Evolutionary conservation across 176 grass and related monocot species (phyloP), one percentile per base, ranked within the genome.

Genomic region (Calamus simplicifolius): DNA sequence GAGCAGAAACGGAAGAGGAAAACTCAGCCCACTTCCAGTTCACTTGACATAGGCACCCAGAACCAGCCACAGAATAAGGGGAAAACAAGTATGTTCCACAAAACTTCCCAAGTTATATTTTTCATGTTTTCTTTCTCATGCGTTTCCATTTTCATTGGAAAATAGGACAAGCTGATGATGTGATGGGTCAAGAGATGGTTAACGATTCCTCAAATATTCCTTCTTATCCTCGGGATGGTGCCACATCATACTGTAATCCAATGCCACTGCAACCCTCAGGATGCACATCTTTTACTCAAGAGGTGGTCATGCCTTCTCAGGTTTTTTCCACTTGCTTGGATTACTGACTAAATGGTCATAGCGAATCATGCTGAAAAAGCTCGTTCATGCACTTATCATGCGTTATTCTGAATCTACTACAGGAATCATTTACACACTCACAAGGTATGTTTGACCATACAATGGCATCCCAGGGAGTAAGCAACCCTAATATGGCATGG

Each of bases 391-490:
- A 51, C 4, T 51, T 25, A 59, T 43, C 3, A 21, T 64, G 18
- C 23, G 14, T 61, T 69, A 4, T 64, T 55, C 26, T 19, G 58
- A 5, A 71, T 75, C 59, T 79, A 75, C 50, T 16, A 31, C 28
- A 85, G 71, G 75, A 75, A 26, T 50, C 26, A 52, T 71, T 59
- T 59, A 17, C 71, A 26, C 48, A 52, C 27, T 68, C 54, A 61
- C 80, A 77, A 75, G 71, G 64, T 12, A 60, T 71, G 25, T 85
- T 66, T 79, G 59, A 79, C 38, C 48, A 71, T 69, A 30, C 16
- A 52, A 61, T 76, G n/a, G 57, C 16, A 25, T 27, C 50, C 25
- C 59, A 68, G 55, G 49, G 38, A 48, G 71, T 61, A 51, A 85
- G 57, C 25, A 79, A 71, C 56, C 66, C 61, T 66, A 71, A 61